phyloP scores from a whole-genome alignment of 176 grass and related monocot species.

The Saccharum officinarum region DNA sequence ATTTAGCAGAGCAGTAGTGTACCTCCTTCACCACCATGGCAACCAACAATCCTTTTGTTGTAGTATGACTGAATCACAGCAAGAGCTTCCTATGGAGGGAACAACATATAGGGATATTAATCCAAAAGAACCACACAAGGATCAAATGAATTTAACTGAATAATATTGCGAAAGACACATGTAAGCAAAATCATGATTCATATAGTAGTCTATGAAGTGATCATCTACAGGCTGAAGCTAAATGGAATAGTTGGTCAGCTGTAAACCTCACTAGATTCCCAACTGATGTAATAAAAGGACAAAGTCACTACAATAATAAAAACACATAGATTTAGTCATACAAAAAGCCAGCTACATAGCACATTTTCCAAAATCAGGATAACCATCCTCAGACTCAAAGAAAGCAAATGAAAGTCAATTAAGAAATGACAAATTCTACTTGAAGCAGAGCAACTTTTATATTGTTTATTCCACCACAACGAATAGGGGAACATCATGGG shows the following conservation, averaged over 20 bases:
- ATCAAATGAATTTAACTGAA: constrained; percentile 15
- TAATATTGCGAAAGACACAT: background rate
- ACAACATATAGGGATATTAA: background rate
- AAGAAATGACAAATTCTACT: constrained; percentile 5
- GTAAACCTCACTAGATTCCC: background rate
- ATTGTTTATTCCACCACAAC: background rate
- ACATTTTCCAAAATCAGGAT: background rate
- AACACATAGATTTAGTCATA: background rate
- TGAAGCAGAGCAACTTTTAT: background rate
- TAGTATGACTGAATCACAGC: constrained; percentile 61
- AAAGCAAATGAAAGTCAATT: background rate
- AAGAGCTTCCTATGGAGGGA: constrained; percentile 52
- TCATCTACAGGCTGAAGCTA: background rate
- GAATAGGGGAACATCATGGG: background rate
- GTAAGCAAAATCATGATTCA: constrained; percentile 3
- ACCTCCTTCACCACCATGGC: constrained; percentile 71
- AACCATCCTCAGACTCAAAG: background rate
- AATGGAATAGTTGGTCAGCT: constrained; percentile 1
- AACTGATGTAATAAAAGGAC: background rate
- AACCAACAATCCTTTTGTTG: constrained; percentile 79
- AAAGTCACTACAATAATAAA: constrained; percentile 5
- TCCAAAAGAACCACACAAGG: constrained; percentile 16
- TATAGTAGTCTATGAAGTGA: background rate
- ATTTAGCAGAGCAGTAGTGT: background rate
- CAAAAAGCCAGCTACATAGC: background rate